Evolutionary conservation across 768 basidiomycete genomes (phyloP).

Genomic region (Amanita fuliginea): DNA sequence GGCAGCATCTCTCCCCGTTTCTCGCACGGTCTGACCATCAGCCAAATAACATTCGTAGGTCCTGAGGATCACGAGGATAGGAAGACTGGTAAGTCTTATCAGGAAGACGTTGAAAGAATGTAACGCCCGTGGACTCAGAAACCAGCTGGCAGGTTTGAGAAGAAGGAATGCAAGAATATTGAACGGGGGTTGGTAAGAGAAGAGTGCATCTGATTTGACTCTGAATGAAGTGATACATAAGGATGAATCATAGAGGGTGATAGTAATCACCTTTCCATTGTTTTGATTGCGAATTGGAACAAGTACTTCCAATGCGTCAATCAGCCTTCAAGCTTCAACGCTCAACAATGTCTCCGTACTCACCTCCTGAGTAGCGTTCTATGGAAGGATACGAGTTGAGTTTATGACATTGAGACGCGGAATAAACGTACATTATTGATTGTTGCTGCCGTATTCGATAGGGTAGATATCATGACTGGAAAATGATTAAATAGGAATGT

Average conservation of each 20-base stretch:
- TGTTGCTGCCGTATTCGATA: conserved; percentile 81
- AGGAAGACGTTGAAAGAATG: conserved; percentile 80
- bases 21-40: conserved; percentile 36
- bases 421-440: conserved; percentile 48
- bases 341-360: conserved; percentile 17
- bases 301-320: conserved; percentile 54
- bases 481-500: background rate
- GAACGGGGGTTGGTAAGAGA: conserved; percentile 89
- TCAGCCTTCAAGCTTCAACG: conserved; percentile 3
- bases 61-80: conserved; percentile 64
- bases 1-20: conserved; percentile 39
- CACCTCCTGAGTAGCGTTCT: conserved; percentile 42
- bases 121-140: conserved; percentile 66
- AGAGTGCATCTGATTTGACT: conserved; percentile 81
- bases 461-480: conserved; percentile 75
- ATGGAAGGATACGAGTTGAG: background rate
- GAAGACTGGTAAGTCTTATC: conserved; percentile 77
- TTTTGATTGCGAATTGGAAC: conserved; percentile 78
- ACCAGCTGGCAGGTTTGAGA: conserved; percentile 68
- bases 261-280: conserved; percentile 69
- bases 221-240: conserved; percentile 23
- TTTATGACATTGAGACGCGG: background rate
- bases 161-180: conserved; percentile 73
- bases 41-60: conserved; percentile 69
- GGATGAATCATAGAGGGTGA: background rate